A percentile compares a stretch with the other conserved stretches of the same genome.
phyloP scores from a whole-genome alignment of 2,329 filamentous ascomycete species.

The Ceratocystiopsis sp. region DNA sequence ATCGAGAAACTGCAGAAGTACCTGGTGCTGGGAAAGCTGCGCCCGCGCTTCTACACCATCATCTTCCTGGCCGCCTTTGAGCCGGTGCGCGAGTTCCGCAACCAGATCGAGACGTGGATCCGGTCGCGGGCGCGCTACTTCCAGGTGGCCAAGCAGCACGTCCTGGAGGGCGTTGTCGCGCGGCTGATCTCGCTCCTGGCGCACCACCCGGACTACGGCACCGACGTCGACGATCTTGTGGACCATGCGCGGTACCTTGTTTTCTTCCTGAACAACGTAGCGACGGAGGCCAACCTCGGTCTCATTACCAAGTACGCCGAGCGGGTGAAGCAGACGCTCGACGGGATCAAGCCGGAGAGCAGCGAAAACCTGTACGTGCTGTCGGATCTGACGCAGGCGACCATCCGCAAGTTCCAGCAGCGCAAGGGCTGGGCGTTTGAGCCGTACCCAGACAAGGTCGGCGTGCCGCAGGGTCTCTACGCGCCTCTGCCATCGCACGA shows the following conservation, averaged over 20 bases:
- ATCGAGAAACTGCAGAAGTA: slow-evolving; percentile 82
- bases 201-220: slow-evolving; percentile 79
- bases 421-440: slow-evolving; percentile 73
- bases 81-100: slow-evolving; percentile 53
- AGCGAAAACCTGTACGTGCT: slow-evolving; percentile 71
- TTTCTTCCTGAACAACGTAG: slow-evolving; percentile 71
- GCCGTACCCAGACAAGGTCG: slow-evolving; percentile 64
- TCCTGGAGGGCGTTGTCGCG: slow-evolving; percentile 67
- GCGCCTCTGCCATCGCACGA: slow-evolving; percentile 57
- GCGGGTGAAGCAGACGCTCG: slow-evolving; percentile 75
- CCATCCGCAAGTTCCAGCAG: slow-evolving; percentile 76
- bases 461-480: slow-evolving; percentile 67
- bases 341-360: slow-evolving; percentile 50
- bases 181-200: slow-evolving; percentile 76
- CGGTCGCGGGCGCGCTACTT: slow-evolving; percentile 60
- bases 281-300: slow-evolving; percentile 71
- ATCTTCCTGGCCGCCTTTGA: slow-evolving; percentile 88
- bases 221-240: slow-evolving; percentile 47
- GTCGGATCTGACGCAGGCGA: slow-evolving; percentile 68
- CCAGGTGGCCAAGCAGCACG: slow-evolving; percentile 36
- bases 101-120: slow-evolving; percentile 72
- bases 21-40: slow-evolving; percentile 53
- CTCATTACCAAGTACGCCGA: slow-evolving; percentile 87
- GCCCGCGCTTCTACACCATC: slow-evolving; percentile 69
- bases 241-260: slow-evolving; percentile 81